These are phyloP conservation scores for Juglanconis sp. DNA, from an alignment of 2,329 filamentous ascomycete species.

Conservation along the genomic window DNA sequence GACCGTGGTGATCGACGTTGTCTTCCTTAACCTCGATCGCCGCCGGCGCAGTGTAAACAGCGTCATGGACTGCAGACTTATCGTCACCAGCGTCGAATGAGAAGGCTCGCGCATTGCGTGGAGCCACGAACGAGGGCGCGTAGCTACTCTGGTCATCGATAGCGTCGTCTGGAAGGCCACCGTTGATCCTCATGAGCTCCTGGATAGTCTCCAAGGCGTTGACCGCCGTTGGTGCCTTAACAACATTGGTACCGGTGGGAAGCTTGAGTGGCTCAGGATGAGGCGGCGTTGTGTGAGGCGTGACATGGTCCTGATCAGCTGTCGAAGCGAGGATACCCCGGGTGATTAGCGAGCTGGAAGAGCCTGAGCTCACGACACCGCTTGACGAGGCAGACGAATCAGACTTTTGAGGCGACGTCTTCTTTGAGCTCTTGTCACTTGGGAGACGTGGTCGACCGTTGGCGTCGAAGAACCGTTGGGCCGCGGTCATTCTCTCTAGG, in stretches of 20 bases:
- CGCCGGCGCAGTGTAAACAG: background rate
- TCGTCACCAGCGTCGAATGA: constrained; percentile 3
- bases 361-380: constrained; percentile 2
- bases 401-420: background rate
- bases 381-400: constrained; percentile 12
- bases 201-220: constrained; percentile 4
- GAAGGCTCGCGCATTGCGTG: background rate
- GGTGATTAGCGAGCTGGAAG: constrained; percentile 10
- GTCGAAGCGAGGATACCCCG: constrained; percentile 10
- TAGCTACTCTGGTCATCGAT: constrained; percentile 8
- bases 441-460: background rate
- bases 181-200: constrained; percentile 11
- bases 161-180: constrained; percentile 14
- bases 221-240: background rate
- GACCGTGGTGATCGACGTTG: background rate
- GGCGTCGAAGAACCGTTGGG: background rate
- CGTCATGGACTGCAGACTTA: background rate
- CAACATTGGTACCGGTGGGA: background rate
- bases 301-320: constrained; percentile 5
- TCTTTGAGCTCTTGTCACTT: background rate
- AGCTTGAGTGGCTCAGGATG: background rate
- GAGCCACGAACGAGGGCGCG: background rate
- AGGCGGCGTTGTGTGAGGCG: constrained; percentile 16
- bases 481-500: constrained; percentile 2
- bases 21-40: too few relatives aligned